Evolutionary conservation across 768 basidiomycete genomes (phyloP), one percentile per base, ranked within the genome.

Genomic region (Termitomyces heimii): DNA sequence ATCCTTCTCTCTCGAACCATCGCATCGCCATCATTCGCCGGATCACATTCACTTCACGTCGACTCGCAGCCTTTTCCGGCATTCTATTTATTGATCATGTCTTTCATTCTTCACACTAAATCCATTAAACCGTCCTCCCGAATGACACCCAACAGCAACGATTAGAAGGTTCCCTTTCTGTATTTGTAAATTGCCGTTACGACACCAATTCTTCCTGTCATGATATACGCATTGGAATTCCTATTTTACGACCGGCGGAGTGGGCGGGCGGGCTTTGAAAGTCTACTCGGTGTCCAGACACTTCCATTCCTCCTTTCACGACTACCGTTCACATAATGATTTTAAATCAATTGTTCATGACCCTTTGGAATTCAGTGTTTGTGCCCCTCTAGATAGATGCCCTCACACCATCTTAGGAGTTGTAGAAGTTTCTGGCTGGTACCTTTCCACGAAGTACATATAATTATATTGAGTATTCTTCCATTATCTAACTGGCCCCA

Each of bases 151-250:
- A 54, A 28, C 50, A 53, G 52, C 58, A 60, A 60, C 58, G 46
- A 61, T 61, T 58, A 63, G 62, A 63, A 60, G 56, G 45, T 48
- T 57, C 42, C 14, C 5, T 60, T 50, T 45, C 47, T 48, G 62
- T 63, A 63, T 59, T 42, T 54, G 45, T 63, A 61, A 29, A 35
- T 46, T 59, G 44, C 58, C 28, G 51, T 52, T 56, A 53, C 47
- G 56, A 40, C 42, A 51, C n/a, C 32, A 24, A 28, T 51, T 20
- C 7, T 51, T 39, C 53, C 24, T 47, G 5, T 37, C 7, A 47
- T 22, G 35, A 24, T 46, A 8, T 29, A 34, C 43, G 7, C 22
- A 43, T 53, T 20, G 39, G 20, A 34, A 48, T 22, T 53, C 16
- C 28, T 48, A 48, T 47, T 40, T 54, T 34, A 56, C 55, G 46